Evolutionary conservation across 2,329 filamentous ascomycete species (phyloP).

Genomic region (Hirsutella thompsonii): DNA sequence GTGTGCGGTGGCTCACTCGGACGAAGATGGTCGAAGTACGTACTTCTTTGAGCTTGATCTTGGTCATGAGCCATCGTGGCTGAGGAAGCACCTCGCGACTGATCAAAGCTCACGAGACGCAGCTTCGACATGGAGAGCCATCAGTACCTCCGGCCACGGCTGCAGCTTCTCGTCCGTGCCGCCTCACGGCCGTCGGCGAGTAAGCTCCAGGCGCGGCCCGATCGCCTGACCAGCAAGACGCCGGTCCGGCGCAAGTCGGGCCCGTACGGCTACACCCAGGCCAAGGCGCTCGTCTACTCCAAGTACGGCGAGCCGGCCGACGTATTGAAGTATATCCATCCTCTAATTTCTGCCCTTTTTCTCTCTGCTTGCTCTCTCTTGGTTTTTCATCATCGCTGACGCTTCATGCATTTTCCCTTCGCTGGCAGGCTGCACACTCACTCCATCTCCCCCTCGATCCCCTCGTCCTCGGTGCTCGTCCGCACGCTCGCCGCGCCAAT

Average conservation of each 20-base stretch:
- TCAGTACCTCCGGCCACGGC: conserved; percentile 10
- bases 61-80: too few relatives aligned
- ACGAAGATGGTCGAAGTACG: not conserved
- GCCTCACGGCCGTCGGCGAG: conserved; percentile 10
- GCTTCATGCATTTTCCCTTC: too few relatives aligned
- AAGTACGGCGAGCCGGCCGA: conserved; percentile 63
- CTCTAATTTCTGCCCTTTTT: not conserved
- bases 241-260: conserved; percentile 39
- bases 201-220: conserved; percentile 5
- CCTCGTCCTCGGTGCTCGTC: conserved; percentile 54
- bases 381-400: not conserved
- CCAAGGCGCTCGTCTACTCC: conserved; percentile 67
- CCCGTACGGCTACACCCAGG: conserved; percentile 71
- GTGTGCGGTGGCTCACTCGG: too few relatives aligned
- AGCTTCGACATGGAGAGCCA: conserved; percentile 10
- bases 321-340: conserved; percentile 54
- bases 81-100: too few relatives aligned
- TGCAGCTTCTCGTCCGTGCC: conserved; percentile 7
- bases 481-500: conserved; percentile 84
- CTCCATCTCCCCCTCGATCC: conserved; percentile 64
- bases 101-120: too few relatives aligned
- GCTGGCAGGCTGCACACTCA: conserved; percentile 50
- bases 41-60: too few relatives aligned
- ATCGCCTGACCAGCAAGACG: conserved; percentile 9
- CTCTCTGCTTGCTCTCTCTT: not conserved